Base-by-base conservation (phyloP, 129 eudicot genomes). In the Dittrichia graveolens region DNA sequence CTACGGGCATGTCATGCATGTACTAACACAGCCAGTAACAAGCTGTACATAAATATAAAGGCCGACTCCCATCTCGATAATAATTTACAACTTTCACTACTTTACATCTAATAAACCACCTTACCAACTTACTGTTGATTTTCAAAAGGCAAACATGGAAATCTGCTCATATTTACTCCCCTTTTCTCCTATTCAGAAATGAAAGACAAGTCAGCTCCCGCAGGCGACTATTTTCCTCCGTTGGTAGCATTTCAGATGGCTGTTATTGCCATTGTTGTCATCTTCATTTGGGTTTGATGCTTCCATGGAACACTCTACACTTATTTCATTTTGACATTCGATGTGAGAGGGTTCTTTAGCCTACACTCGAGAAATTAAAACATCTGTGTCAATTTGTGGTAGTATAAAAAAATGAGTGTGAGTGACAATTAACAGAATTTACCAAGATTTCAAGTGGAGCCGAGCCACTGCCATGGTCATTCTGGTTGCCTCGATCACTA, bases 161-260 rank as follows among this genome's bases (percentile, higher is more conserved):
- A 54, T 69, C 71, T 41, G 71, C 71, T 69, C 31, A 19, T 78
- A 78, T 78, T 71, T 78, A 78, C 82, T 41, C 24, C 45, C 38
- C 38, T 55, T 31, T 15, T 40, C 49, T 53, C 42, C 40, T 64
- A n/a, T 56, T 34, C 49, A 10, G 43, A 61, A 43, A 34, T 14
- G 7, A 67, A 67, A 46, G 44, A 44, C 52, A 34, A 69, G 43
- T 82, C 80, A 69, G 74, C 85, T 77, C 79, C 80, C 74, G 7
- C 87, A 77, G 41, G 83, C 65, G 40, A 78, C 78, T 43, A 67
- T 73, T 63, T 64, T 80, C 70, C 83, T 85, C 44, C 90, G 79
- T 34, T 85, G 83, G 74, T 85, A 85, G 80, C 81, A 85, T 77
- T 79, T 80, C 31, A 83, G 15, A 63, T 54, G 71, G 57, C 83